phyloP scores from a whole-genome alignment of 2,329 filamentous ascomycete species.

The Aureobasidium pullulans region DNA sequence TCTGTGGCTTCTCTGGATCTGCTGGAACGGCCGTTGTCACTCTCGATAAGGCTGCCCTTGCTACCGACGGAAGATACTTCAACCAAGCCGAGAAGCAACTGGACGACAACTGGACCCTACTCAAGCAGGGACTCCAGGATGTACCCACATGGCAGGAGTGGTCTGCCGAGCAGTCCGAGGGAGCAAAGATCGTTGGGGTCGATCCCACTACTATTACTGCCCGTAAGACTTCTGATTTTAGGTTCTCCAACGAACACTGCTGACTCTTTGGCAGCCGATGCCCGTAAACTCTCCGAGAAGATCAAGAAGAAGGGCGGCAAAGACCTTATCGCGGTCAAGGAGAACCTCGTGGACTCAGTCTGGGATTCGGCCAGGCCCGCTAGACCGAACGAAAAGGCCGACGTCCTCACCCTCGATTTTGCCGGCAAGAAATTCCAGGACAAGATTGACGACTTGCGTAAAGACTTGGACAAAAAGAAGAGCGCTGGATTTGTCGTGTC shows the following conservation, averaged over 20 bases:
- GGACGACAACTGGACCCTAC: slow-evolving; percentile 79
- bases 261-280: slow-evolving; percentile 38
- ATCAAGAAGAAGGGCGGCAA: slow-evolving; percentile 80
- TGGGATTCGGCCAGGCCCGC: slow-evolving; percentile 71
- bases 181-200: slow-evolving; percentile 81
- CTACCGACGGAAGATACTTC: slow-evolving; percentile 96
- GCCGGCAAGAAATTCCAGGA: slow-evolving; percentile 74
- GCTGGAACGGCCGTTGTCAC: slow-evolving; percentile 89
- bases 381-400: slow-evolving; percentile 68
- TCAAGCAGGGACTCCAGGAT: slow-evolving; percentile 90
- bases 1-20: slow-evolving; percentile 90
- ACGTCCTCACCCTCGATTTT: slow-evolving; percentile 63
- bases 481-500: slow-evolving; percentile 81
- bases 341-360: slow-evolving; percentile 85
- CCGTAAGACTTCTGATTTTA: slow-evolving; percentile 28
- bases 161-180: slow-evolving; percentile 76
- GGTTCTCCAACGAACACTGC: slow-evolving; percentile 32
- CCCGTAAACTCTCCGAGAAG: slow-evolving; percentile 71
- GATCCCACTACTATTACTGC: slow-evolving; percentile 82
- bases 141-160: slow-evolving; percentile 98
- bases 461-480: slow-evolving; percentile 86
- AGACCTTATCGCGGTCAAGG: slow-evolving; percentile 64
- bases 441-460: slow-evolving; percentile 81
- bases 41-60: slow-evolving; percentile 75
- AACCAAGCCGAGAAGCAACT: slow-evolving; percentile 90